Base-by-base conservation (phyloP, 78 protist genomes). In the Tieghemostelium lacteum region DNA sequence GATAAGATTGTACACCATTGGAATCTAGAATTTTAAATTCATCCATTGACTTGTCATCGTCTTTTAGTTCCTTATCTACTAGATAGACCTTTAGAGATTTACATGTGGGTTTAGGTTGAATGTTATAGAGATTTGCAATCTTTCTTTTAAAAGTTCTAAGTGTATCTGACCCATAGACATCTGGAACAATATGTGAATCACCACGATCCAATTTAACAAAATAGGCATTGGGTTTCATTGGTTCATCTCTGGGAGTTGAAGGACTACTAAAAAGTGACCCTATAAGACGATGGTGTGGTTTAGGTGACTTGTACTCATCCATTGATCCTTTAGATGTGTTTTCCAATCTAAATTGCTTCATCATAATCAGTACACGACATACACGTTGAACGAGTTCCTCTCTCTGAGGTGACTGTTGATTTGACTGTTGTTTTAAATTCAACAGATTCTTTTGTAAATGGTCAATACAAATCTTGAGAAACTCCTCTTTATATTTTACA, bases 121-220 rank as follows among this genome's bases (percentile, higher is more conserved):
- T 22, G 29, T 64, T 64, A 55, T 83, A 83, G 37, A 83, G 37
- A 1, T 20, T 6, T 12, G 89, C 77, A 8, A 83, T 71, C 49
- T 83, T 83, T 52, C 89, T 42, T 20, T 83, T 83, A 26, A 83
- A 69, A 75, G 69, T 83, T 67, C 89, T 66, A 14, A 83, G 42
- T 3, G 89, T 83, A 69, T 83, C 89, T 1, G 89, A 69, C 2
- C 70, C 75, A 10, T 39, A 63, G 16, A 83, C 58, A 39, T 83
- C 89, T 3, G 71, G n/a, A 24, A 83, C 64, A 19, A 57, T 58
- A 58, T 83, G 69, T 19, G 80, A 37, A 31, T 83, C 89, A n/a
- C 89, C 89, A 39, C 89, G 62, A 83, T 83, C 89, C 36, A 83
- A 69, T 29, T 83, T 83, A 1, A 83, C 77, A 12, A 83, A 40